A percentile compares a stretch with the other conserved stretches of the same genome.
Conservation (phyloP, 441 rosid species). For the Cnidoscolus chayamansa region DNA sequence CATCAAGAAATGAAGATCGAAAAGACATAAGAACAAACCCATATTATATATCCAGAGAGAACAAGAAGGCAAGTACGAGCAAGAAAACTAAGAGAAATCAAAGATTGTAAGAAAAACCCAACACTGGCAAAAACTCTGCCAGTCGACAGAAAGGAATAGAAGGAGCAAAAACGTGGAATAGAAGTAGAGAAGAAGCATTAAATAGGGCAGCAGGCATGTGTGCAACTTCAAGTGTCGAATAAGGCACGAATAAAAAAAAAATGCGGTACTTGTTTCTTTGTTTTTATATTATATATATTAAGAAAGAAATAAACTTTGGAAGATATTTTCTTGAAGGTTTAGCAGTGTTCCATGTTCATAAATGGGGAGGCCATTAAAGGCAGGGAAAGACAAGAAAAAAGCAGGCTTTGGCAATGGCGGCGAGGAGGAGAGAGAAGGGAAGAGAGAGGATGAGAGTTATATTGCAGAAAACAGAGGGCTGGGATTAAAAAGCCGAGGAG, state of each 20-base stretch:
- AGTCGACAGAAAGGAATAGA: not conserved
- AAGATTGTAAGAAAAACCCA: constrained; percentile 4
- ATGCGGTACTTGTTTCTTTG: not conserved
- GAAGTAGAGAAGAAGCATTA: constrained; percentile 3
- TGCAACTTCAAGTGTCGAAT: not conserved
- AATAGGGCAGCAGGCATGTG: not conserved
- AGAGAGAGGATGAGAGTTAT: not conserved
- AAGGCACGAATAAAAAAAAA: not conserved
- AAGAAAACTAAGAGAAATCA: not conserved
- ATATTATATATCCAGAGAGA: not conserved
- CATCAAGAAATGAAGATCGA: not conserved
- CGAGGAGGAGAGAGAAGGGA: constrained; percentile 2
- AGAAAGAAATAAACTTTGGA: not conserved
- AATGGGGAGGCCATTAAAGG: not conserved
- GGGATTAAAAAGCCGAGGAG: not conserved
- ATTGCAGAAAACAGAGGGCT: not conserved
- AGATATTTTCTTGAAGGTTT: constrained; percentile 1
- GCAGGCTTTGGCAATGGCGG: constrained; percentile 17
- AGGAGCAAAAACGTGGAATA: not conserved
- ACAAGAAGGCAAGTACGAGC: not conserved
- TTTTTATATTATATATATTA: not conserved
- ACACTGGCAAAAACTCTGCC: not conserved
- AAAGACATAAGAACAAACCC: no score
- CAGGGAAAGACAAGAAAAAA: constrained; percentile 6
- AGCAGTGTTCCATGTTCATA: no score